Conservation (phyloP, 2,329 filamentous ascomycete genomes). For the Scedosporium dehoogii region DNA sequence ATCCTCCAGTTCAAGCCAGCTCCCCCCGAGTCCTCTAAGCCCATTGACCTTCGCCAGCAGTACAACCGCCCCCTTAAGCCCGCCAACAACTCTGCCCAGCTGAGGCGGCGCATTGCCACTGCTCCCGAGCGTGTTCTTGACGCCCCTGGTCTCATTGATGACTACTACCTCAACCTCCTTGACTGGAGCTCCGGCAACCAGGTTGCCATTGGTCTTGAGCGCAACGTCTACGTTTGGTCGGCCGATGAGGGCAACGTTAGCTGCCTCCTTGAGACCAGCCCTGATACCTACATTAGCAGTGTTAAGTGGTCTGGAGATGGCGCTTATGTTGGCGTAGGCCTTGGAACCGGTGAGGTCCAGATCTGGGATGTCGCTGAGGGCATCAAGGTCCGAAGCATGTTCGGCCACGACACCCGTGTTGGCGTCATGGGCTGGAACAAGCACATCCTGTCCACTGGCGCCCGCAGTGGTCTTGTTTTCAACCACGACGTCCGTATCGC, state of each 20-base stretch:
- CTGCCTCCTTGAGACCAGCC: slow-evolving; percentile 75
- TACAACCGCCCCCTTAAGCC: slow-evolving; percentile 95
- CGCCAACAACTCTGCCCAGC: slow-evolving; percentile 67
- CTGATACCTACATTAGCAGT: slow-evolving; percentile 93
- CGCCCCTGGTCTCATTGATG: slow-evolving; percentile 89
- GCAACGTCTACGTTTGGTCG: slow-evolving; percentile 97
- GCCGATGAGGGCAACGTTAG: slow-evolving; percentile 85
- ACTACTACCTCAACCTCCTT: slow-evolving; percentile 97
- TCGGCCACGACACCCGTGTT: slow-evolving; percentile 91
- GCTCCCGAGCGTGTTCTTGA: slow-evolving; percentile 94
- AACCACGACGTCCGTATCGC: slow-evolving; percentile 98
- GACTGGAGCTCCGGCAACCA: slow-evolving; percentile 99
- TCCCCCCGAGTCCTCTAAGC: slow-evolving; percentile 95
- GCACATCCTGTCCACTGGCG: slow-evolving; percentile 90
- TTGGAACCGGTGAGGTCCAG: slow-evolving; percentile 92
- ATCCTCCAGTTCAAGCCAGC: slow-evolving; percentile 98
- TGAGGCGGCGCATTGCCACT: slow-evolving; percentile 83
- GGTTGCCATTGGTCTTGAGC: slow-evolving; percentile 93
- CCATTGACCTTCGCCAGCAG: slow-evolving; percentile 91
- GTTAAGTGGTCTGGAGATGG: slow-evolving; percentile 99
- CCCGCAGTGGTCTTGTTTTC: slow-evolving; percentile 88
- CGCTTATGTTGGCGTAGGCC: slow-evolving; percentile 89
- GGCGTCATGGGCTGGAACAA: slow-evolving; percentile 99
- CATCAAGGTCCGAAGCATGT: slow-evolving; percentile 96
- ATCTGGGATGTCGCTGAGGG: slow-evolving; percentile 98